Percentiles rank a stretch among this genome's conserved stretches.
Conservation (phyloP, 2,329 filamentous ascomycete genomes). For the Eurotiales sp. region DNA sequence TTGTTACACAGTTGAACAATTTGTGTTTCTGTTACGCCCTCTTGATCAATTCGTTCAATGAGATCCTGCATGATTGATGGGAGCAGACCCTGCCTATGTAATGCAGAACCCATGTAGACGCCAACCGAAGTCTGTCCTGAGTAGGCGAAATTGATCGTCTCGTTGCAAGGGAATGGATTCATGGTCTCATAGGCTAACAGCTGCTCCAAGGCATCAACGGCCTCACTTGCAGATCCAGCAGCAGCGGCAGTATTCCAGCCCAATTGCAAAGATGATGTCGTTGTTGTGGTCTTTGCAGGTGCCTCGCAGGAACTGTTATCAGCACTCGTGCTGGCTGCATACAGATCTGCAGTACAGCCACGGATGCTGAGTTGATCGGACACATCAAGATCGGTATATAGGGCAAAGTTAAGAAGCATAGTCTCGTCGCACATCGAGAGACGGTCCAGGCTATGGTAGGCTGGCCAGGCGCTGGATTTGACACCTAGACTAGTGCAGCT, state of each 20-base stretch:
- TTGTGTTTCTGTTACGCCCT: neutral
- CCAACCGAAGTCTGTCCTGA: neutral
- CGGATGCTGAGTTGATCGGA: neutral
- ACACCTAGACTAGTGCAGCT: neutral
- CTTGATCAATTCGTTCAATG: neutral
- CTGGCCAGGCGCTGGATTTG: neutral
- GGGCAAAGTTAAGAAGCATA: neutral
- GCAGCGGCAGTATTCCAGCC: neutral
- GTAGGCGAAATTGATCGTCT: neutral
- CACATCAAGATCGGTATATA: neutral
- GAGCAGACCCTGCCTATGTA: neutral
- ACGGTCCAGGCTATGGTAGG: neutral
- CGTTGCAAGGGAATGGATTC: neutral
- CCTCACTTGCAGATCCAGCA: neutral
- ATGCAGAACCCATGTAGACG: neutral
- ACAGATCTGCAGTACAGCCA: neutral
- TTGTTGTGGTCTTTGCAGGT: neutral
- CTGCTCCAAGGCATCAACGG: neutral
- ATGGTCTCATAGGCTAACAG: neutral
- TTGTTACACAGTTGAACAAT: slow-evolving; percentile 1
- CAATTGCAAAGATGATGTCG: neutral
- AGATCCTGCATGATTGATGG: neutral
- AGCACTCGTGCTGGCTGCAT: neutral
- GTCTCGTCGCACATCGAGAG: neutral
- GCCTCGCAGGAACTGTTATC: neutral